These are phyloP conservation scores for Piper longum DNA, from an alignment of 164 flowering plant genomes.

Conservation along the genomic window DNA sequence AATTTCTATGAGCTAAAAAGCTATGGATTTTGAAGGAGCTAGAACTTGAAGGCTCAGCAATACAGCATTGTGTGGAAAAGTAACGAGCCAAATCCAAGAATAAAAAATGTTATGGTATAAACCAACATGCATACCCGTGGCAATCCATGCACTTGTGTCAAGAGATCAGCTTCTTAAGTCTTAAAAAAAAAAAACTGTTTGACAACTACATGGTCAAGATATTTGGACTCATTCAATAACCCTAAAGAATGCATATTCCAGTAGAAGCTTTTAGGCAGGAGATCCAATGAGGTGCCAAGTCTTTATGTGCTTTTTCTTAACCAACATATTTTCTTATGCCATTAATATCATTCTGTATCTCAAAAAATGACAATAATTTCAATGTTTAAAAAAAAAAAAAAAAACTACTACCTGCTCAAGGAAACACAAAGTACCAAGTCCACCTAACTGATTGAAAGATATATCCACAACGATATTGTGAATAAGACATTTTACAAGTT, in stretches of 20 bases:
- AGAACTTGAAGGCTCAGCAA: too few relatives aligned
- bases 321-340: neutral
- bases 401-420: slow-evolving; percentile 68
- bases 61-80: too few relatives aligned
- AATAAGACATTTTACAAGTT: slow-evolving; percentile 68
- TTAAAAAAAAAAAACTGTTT: neutral
- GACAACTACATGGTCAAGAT: neutral
- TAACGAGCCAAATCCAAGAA: too few relatives aligned
- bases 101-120: too few relatives aligned
- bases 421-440: slow-evolving; percentile 59
- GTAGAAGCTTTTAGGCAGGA: neutral
- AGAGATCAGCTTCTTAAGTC: too few relatives aligned
- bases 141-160: too few relatives aligned
- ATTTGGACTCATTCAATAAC: neutral
- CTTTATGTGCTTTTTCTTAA: neutral
- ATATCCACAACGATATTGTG: slow-evolving; percentile 52
- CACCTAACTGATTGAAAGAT: slow-evolving; percentile 71
- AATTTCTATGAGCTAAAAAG: neutral
- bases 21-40: too few relatives aligned
- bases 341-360: neutral
- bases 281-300: neutral
- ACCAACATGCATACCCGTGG: too few relatives aligned
- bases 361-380: too few relatives aligned
- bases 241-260: too few relatives aligned
- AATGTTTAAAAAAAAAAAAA: too few relatives aligned